Evolutionary conservation across 2,329 filamentous ascomycete species (phyloP).

Genomic region (Cyclaneusma minus): DNA sequence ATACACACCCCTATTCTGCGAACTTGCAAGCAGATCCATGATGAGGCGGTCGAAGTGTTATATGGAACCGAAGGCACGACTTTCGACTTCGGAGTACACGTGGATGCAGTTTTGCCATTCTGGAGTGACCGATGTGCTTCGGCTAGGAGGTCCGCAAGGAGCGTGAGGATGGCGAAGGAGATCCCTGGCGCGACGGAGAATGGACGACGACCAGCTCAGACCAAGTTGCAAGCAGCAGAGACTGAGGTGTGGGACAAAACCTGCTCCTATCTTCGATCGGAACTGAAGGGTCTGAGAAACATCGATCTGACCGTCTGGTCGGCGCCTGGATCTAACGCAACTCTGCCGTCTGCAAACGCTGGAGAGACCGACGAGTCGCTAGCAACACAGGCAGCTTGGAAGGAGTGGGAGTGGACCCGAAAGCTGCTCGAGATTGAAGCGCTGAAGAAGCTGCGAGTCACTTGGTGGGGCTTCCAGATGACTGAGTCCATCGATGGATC

Average conservation of each 20-base stretch:
- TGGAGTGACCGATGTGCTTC: constrained; percentile 8
- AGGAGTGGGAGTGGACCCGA: constrained; percentile 11
- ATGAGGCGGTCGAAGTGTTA: constrained; percentile 11
- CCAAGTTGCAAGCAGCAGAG: no score
- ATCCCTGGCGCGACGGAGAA: constrained; percentile 3
- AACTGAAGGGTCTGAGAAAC: constrained; percentile 5
- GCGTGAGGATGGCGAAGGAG: constrained; percentile 11
- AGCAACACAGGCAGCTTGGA: constrained; percentile 4
- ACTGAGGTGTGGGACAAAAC: constrained; percentile 10
- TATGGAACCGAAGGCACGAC: constrained; percentile 8
- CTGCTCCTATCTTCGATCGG: constrained; percentile 5
- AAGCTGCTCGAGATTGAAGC: constrained; percentile 6
- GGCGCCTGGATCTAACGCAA: background rate
- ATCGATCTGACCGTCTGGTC: constrained; percentile 14
- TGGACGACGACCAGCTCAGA: background rate
- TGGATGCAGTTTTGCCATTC: constrained; percentile 10
- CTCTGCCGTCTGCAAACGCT: constrained; percentile 3
- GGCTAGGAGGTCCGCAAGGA: constrained; percentile 8
- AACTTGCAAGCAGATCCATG: constrained; percentile 7
- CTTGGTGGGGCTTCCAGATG: constrained; percentile 12
- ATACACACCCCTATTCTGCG: constrained; percentile 10
- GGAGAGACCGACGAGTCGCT: constrained; percentile 1
- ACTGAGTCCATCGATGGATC: constrained; percentile 1
- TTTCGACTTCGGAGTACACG: constrained; percentile 13
- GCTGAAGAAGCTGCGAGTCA: constrained; percentile 8